Base-by-base conservation (phyloP, 2,329 filamentous ascomycete species). In the Colletotrichum eremochloae region DNA sequence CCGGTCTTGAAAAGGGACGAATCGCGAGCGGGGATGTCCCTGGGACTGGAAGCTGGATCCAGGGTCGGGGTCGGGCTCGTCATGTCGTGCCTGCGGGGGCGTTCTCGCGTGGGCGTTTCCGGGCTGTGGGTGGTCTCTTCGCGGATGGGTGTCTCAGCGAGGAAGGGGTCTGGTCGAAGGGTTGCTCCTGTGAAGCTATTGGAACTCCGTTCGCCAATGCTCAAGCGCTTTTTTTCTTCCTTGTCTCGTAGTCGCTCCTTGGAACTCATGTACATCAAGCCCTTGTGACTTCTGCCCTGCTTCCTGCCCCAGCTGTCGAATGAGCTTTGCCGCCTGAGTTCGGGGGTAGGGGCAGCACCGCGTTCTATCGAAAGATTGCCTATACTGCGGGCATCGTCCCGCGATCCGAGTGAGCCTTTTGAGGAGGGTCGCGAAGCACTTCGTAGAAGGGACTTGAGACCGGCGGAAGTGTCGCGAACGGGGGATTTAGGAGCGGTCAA, bases 251-350 rank as follows among this genome's bases (percentile, higher is more conserved):
- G 82, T 40, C 87, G 86, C 79, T 94, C 92, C 78, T 89, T 91
- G 57, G 92, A 94, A 82, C 87, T 91, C 91, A 92, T 93, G 77
- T 93, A 93, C 87, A 91, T 90, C 77, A 93, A 81, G 3, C 90
- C 88, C 78, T 87, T 89, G 73, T 87, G 81, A 68, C 83, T 83
- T 38, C 89, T 85, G 3, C 80, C 80, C 52, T 86, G 82, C 78
- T 89, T 91, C 78, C 84, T 88, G 29, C 87, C 87, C 89, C 90
- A 92, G 79, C 88, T 91, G 76, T 92, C 90, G 74, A 86, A 84
- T 2, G 90, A 91, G 53, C 84, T 82, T 76, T 88, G 84, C 65
- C 83, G 84, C 73, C 83, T 84, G 75, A 90, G 78, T 36, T 71
- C 72, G 15, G 83, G 82, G 0, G 82, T 81, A 20, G 84, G 82